Evolutionary conservation across 768 basidiomycete species (phyloP), one percentile per base, ranked within the genome.

Genomic region (Leccinum fibrillosum): DNA sequence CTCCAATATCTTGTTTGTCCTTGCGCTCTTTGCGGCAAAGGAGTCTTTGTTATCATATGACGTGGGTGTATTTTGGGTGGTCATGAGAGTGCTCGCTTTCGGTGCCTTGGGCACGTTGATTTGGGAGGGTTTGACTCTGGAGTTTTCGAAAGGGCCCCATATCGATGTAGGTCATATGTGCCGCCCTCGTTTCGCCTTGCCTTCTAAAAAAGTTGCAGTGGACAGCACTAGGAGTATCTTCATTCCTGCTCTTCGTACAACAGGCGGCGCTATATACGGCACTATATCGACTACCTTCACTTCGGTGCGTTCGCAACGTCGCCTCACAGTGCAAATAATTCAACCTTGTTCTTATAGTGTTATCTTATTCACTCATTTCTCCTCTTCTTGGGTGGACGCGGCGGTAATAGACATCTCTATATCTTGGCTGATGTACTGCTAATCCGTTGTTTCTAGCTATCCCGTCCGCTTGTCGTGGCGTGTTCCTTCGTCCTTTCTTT

Each of bases 41-140:
- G 86, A 85, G 64, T 82, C 83, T 76, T 72, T 91, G 7, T 72
- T 92, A 49, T 76, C 82, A 17, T 80, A 80, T 39, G 86, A 89
- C 69, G 81, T 86, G 19, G 86, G 86, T 7, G 81, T 88, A 9
- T 86, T 90, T 66, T 92, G 89, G 90, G 77, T 90, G 13, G 77
- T 88, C 34, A 85, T 91, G 75, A 77, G 88, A 60, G 79, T 90
- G 51, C 75, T 92, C 53, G 87, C 86, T 3, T 83, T 85, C 62
- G 87, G 84, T n/a, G 86, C 82, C n/a, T 64, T 89, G 54, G 85
- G 82, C 19, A 79, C 83, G 45, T 62, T 89, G 48, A 71, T 82
- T n/a, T 85, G 88, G 86, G 84, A 85, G 60, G 78, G 74, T 1
- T 59, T 76, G 50, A 84, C 82, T 0, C 82, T 82, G 4, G 79